Evolutionary conservation across 176 grass and related monocot species (phyloP), one percentile per base, ranked within the genome.

Genomic region (Ensete glaucum): DNA sequence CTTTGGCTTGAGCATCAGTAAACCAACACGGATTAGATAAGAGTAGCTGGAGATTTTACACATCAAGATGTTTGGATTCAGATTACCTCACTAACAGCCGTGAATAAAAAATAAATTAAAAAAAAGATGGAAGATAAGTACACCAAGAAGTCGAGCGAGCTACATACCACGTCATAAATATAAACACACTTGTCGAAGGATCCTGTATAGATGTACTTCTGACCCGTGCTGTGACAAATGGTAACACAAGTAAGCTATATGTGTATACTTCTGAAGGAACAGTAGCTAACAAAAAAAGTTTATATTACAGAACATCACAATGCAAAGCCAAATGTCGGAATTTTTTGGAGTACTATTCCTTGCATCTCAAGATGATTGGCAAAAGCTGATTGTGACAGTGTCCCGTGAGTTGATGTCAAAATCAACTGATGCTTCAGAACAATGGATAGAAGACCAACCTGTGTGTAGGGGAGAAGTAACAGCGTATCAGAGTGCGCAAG

Each of bases 141-240:
- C 43, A 55, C 3, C 56, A 54, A 16, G 58, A 59, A 78, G 71
- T 73, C 66, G 52, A 62, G 75, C 62, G 14, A 74, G 43, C 7
- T 75, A 20, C 87, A 75, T 83, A 98, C 94, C 74, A 93, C 85
- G n/a, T 98, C 87, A 72, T 98, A 98, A 69, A 98, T 89, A 80
- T 98, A 80, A 50, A 98, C 84, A 9, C 53, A 84, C 8, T 87
- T 80, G 27, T 98, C 90, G 53, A 82, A 89, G 8, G 94, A 98
- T 89, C 94, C 94, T 11, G 94, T 89, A 65, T 98, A 98, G 76
- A 98, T 93, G 82, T 97, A 97, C 82, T 76, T 93, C 85, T 97
- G 94, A 53, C 90, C 94, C 14, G 90, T 97, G 86, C 94, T 97
- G 83, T 11, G 77, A 79, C 27, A 73, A 72, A 76, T 67, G 62